Evolutionary conservation across 805 yeast species (phyloP).

Genomic region (Kluyveromyces aestuarii): DNA sequence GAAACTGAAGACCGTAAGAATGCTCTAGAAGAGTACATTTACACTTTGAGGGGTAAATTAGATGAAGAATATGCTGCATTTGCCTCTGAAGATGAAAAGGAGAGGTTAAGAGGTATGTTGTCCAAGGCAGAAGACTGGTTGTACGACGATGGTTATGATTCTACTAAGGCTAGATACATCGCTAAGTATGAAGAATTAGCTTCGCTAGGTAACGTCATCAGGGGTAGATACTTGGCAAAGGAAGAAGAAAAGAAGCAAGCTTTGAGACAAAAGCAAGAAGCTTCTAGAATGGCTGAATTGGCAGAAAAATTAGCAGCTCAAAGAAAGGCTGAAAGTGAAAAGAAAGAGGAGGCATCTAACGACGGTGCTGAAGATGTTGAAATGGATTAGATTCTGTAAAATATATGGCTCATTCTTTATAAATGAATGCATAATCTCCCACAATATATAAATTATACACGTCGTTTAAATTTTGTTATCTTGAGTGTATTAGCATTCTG

Average conservation of each 20-base stretch:
- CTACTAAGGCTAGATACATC: constrained; percentile 92
- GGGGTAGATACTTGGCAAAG: constrained; percentile 89
- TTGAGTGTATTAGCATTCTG: background rate
- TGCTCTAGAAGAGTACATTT: constrained; percentile 96
- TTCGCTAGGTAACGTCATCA: constrained; percentile 85
- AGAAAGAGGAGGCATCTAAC: constrained; percentile 20
- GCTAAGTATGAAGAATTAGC: constrained; percentile 98
- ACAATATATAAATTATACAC: background rate
- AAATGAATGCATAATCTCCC: background rate
- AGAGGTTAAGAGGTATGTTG: constrained; percentile 61
- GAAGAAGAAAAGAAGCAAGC: constrained; percentile 94
- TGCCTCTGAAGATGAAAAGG: constrained; percentile 87
- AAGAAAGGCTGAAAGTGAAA: constrained; percentile 46
- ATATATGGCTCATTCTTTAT: background rate
- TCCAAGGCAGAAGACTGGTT: constrained; percentile 94
- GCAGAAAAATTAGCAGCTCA: constrained; percentile 78
- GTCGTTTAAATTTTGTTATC: background rate
- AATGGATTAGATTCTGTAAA: constrained; percentile 22
- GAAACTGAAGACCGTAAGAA: constrained; percentile 99
- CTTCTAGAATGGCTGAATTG: constrained; percentile 71
- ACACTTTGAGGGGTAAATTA: constrained; percentile 92
- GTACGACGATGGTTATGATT: constrained; percentile 94
- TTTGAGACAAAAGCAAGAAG: constrained; percentile 76
- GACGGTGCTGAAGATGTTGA: constrained; percentile 33
- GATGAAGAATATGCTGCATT: constrained; percentile 85